Conservation (phyloP, 164 flowering plant genomes). For the grape (Vitis vinifera) region DNA sequence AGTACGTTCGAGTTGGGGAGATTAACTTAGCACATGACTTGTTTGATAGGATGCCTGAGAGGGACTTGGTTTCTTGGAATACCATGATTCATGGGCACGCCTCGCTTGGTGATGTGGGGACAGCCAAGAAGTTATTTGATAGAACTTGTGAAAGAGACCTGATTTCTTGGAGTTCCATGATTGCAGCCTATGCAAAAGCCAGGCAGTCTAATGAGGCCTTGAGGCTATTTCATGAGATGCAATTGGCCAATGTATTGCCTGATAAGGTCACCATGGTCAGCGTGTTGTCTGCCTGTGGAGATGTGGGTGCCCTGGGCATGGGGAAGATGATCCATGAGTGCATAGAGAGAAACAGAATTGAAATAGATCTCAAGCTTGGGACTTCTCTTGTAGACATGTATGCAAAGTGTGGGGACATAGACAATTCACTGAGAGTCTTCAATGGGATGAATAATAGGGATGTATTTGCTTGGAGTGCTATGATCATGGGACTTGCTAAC, state of each 20-base stretch:
- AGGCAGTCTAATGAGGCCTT: conserved; percentile 29
- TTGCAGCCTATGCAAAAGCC: conserved; percentile 23
- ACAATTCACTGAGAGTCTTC: conserved; percentile 24
- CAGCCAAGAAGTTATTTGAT: conserved; percentile 32
- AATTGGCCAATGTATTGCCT: conserved; percentile 21
- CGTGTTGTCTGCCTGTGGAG: conserved; percentile 36
- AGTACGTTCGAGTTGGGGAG: conserved; percentile 28
- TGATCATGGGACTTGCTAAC: conserved; percentile 37
- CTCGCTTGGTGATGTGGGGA: conserved; percentile 16
- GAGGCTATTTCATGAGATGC: conserved; percentile 34
- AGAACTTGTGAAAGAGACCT: conserved; percentile 17
- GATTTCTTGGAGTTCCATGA: conserved; percentile 40
- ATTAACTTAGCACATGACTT: conserved; percentile 19
- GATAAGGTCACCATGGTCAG: conserved; percentile 36
- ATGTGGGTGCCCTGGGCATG: conserved; percentile 35
- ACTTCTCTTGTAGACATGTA: conserved; percentile 46
- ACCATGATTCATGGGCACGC: conserved; percentile 42
- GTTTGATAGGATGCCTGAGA: conserved; percentile 34
- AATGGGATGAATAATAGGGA: conserved; percentile 25
- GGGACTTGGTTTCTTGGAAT: conserved; percentile 40
- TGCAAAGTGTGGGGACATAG: conserved; percentile 39
- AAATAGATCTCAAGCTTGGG: conserved; percentile 33
- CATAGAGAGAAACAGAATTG: conserved; percentile 24
- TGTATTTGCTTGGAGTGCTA: conserved; percentile 32
- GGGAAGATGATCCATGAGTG: conserved; percentile 35